These are phyloP conservation scores for Cutaneotrichosporon spelunceum DNA, from an alignment of 1,284 basidiomycete genomes.

Conservation along the genomic window DNA sequence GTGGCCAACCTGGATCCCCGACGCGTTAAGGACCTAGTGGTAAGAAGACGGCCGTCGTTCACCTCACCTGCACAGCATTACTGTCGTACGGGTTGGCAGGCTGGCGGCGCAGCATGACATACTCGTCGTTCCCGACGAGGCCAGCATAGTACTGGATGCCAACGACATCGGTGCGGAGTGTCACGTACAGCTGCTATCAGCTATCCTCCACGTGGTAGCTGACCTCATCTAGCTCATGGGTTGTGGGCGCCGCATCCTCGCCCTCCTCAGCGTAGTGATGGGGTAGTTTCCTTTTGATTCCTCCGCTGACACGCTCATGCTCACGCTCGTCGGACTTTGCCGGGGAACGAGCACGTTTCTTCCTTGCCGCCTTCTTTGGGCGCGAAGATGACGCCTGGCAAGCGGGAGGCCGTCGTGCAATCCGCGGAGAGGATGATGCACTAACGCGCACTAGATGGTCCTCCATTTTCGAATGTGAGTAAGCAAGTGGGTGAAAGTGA, in stretches of 20 bases:
- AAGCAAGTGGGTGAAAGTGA: background rate
- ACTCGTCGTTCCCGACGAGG: slow-evolving; percentile 70
- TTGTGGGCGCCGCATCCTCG: background rate
- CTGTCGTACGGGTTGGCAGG: slow-evolving; percentile 66
- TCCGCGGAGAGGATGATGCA: background rate
- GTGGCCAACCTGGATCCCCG: slow-evolving; percentile 71
- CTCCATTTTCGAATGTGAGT: background rate
- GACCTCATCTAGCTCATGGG: slow-evolving; percentile 34
- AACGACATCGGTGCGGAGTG: slow-evolving; percentile 63
- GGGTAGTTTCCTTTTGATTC: background rate
- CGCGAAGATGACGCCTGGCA: background rate
- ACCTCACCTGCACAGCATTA: slow-evolving; percentile 50
- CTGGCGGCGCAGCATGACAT: slow-evolving; percentile 69
- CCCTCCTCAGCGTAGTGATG: slow-evolving; percentile 8
- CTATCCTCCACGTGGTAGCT: background rate
- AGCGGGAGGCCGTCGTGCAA: background rate
- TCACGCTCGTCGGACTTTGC: background rate
- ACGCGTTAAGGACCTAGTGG: slow-evolving; percentile 70
- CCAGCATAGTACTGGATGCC: slow-evolving; percentile 81
- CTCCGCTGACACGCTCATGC: background rate
- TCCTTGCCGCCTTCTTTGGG: background rate
- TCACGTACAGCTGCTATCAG: slow-evolving; percentile 61
- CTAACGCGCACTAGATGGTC: background rate
- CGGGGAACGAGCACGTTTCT: background rate
- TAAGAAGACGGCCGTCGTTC: slow-evolving; percentile 51